Conservation (phyloP, 2,329 filamentous ascomycete genomes). For the Penicillium sp. region DNA sequence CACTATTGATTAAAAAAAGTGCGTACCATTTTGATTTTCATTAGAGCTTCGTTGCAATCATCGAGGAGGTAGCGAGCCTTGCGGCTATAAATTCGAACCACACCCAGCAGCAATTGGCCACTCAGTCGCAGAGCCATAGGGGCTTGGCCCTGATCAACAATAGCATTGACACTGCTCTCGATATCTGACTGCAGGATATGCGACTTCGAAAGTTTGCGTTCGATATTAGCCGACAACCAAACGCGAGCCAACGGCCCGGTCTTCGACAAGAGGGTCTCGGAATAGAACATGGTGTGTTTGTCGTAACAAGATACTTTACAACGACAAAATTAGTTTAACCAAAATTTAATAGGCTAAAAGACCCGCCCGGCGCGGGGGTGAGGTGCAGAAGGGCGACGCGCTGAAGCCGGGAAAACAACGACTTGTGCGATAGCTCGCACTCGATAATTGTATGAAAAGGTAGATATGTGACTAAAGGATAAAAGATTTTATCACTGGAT, state of each 20-base stretch:
- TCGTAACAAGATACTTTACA: slow-evolving; percentile 13
- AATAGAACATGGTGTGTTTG: slow-evolving; percentile 78
- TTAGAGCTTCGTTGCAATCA: slow-evolving; percentile 93
- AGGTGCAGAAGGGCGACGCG: slow-evolving; percentile 32
- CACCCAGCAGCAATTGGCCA: slow-evolving; percentile 88
- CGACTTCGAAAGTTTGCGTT: slow-evolving; percentile 97
- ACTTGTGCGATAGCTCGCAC: slow-evolving; percentile 15
- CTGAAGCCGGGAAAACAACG: slow-evolving; percentile 34
- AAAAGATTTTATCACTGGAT: slow-evolving; percentile 2
- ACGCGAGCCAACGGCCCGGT: slow-evolving; percentile 95
- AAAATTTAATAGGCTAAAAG: slow-evolving; percentile 18
- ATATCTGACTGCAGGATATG: slow-evolving; percentile 94
- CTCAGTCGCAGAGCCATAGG: slow-evolving; percentile 93
- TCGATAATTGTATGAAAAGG: slow-evolving; percentile 1
- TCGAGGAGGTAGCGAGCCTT: slow-evolving; percentile 96
- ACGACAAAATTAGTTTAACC: slow-evolving; percentile 37
- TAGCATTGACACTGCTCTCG: slow-evolving; percentile 89
- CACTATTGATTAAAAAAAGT: not conserved
- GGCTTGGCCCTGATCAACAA: slow-evolving; percentile 87
- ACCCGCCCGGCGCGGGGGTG: slow-evolving; percentile 36
- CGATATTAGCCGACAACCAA: slow-evolving; percentile 96
- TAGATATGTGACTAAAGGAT: not conserved
- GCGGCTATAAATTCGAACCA: slow-evolving; percentile 94
- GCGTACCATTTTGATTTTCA: slow-evolving; percentile 96
- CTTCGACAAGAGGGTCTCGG: slow-evolving; percentile 91